phyloP scores from a whole-genome alignment of 1,284 basidiomycete species.

The Mixia osmundae region DNA sequence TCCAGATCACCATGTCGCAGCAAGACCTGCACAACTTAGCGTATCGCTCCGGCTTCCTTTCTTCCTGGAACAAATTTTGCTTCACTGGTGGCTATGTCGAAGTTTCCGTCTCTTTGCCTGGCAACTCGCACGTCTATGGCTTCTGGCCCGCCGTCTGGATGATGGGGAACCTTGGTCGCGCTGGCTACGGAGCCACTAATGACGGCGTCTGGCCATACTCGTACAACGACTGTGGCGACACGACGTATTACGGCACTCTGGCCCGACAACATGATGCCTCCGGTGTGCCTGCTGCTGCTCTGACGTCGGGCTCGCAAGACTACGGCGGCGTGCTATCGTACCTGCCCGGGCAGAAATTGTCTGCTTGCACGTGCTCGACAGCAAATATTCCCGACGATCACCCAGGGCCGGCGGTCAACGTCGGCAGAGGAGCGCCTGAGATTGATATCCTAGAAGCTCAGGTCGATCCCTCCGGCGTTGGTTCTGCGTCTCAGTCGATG shows the following conservation, averaged over 20 bases:
- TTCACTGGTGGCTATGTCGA: constrained; percentile 64
- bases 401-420: constrained; percentile 21
- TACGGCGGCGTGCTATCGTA: constrained; percentile 17
- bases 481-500: constrained; percentile 19
- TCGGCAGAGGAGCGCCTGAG: constrained; percentile 20
- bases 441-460: constrained; percentile 21
- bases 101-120: constrained; percentile 52
- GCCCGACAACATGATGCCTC: constrained; percentile 17
- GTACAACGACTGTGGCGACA: constrained; percentile 34
- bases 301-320: constrained; percentile 10
- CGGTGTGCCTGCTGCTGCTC: constrained; percentile 11
- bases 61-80: constrained; percentile 9
- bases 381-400: constrained; percentile 23
- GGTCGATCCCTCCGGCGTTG: constrained; percentile 11
- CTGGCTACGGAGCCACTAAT: constrained; percentile 44
- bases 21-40: constrained; percentile 38
- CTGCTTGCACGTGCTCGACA: constrained; percentile 26
- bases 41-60: constrained; percentile 19
- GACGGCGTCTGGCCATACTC: constrained; percentile 56
- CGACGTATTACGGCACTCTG: too few species aligned
- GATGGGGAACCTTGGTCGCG: constrained; percentile 67
- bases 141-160: constrained; percentile 38
- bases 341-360: constrained; percentile 28
- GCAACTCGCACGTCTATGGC: constrained; percentile 27
- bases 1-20: constrained; percentile 41